Conservation (phyloP, 495 filamentous ascomycete species). For the Trichoderma virens region DNA sequence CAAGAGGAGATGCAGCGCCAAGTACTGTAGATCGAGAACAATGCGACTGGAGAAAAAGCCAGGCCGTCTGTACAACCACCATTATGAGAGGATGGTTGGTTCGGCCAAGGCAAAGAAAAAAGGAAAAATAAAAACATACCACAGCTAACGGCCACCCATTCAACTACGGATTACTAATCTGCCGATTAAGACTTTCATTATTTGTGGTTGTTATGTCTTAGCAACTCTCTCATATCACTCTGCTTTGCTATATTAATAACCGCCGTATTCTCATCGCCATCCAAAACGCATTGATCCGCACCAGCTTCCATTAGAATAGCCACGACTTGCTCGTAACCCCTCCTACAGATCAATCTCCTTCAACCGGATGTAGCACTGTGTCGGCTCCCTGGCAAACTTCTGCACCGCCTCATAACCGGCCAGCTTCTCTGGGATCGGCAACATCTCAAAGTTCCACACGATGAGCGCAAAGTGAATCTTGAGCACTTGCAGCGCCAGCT, state of each 20-base stretch:
- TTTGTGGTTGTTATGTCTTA: too few species aligned
- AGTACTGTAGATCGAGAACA: too few species aligned
- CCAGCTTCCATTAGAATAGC: neutral
- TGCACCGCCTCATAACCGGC: conserved; percentile 22
- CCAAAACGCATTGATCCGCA: neutral
- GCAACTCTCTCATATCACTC: neutral
- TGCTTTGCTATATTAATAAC: neutral
- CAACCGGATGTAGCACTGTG: conserved; percentile 22
- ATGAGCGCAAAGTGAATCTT: conserved; percentile 27
- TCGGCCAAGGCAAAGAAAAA: too few species aligned
- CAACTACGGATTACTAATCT: too few species aligned
- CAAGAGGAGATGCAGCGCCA: too few species aligned
- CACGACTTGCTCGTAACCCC: neutral
- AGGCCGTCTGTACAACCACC: too few species aligned
- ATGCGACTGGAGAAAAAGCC: too few species aligned
- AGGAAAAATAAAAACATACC: too few species aligned
- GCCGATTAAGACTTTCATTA: too few species aligned
- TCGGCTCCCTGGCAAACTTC: conserved; percentile 22
- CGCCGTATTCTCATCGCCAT: neutral
- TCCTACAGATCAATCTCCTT: conserved; percentile 11
- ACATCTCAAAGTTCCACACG: conserved; percentile 32
- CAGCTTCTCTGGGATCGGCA: neutral
- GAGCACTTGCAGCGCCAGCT: conserved; percentile 31
- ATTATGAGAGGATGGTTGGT: too few species aligned
- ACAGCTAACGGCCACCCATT: too few species aligned